Percentiles rank a stretch among this genome's conserved stretches.
Conservation (phyloP, 345 rosid genomes). For the Populus deltoides region DNA sequence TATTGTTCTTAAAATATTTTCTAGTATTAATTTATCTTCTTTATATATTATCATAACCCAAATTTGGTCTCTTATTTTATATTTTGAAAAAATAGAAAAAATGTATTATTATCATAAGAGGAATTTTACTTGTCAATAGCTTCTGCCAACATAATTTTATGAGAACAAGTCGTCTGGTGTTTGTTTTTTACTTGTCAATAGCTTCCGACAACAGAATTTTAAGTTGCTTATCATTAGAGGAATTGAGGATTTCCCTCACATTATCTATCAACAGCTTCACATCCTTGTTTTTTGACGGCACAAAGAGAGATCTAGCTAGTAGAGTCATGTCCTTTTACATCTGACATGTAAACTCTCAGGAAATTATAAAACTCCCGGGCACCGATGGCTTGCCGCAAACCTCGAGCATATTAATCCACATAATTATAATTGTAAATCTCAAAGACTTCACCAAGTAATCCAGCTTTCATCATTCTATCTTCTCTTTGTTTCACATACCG, state of each 20-base stretch:
- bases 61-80: too few species aligned
- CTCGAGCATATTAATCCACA: constrained; percentile 63
- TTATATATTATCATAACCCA: too few species aligned
- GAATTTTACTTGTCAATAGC: too few species aligned
- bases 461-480: constrained; percentile 74
- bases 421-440: constrained; percentile 55
- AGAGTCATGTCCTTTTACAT: constrained; percentile 18
- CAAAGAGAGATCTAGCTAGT: constrained; percentile 8
- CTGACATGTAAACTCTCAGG: constrained; percentile 35
- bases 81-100: too few species aligned
- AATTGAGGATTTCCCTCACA: constrained; percentile 37
- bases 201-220: constrained; percentile 60
- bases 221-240: constrained; percentile 34
- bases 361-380: constrained; percentile 76
- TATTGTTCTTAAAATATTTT: too few species aligned
- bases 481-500: constrained; percentile 71
- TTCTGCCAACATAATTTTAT: too few species aligned
- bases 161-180: constrained; percentile 79
- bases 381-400: constrained; percentile 86
- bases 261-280: constrained; percentile 41
- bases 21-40: too few species aligned
- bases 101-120: too few species aligned
- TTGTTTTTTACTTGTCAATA: constrained; percentile 67
- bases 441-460: constrained; percentile 76
- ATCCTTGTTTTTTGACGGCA: constrained; percentile 18